A percentile compares a stretch with the other conserved stretches of the same genome.
Conservation (phyloP, 108 stramenopile species). For the Aureococcus anophagefferens region DNA sequence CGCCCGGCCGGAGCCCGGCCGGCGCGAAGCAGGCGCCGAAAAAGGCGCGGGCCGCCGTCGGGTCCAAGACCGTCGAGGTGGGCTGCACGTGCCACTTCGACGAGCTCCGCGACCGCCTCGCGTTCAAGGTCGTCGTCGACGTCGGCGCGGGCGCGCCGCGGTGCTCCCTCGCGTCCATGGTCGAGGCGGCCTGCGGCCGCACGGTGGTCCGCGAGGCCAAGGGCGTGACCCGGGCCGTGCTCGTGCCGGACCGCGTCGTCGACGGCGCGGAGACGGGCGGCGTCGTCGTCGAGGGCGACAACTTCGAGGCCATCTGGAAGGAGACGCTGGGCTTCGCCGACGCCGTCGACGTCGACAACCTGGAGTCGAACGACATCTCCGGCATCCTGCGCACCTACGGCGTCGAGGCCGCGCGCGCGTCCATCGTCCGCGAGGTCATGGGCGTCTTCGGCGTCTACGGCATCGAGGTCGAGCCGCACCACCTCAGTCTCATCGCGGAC, state of each 20-base stretch:
- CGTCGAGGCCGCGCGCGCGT: conserved; percentile 88
- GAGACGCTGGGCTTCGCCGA: conserved; percentile 35
- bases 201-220: conserved; percentile 85
- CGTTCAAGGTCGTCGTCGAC: neutral
- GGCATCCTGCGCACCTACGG: conserved; percentile 81
- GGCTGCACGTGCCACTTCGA: neutral
- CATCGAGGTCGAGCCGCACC: conserved; percentile 91
- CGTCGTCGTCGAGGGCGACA: conserved; percentile 24
- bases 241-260: conserved; percentile 47
- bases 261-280: neutral
- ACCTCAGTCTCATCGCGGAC: conserved; percentile 91
- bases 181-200: too few relatives aligned
- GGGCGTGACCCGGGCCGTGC: conserved; percentile 60
- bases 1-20: neutral
- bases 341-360: conserved; percentile 65
- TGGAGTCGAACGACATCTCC: conserved; percentile 89
- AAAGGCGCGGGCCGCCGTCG: too few relatives aligned
- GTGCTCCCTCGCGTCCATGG: neutral
- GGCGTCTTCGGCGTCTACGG: conserved; percentile 97
- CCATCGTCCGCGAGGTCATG: conserved; percentile 89
- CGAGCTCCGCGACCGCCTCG: neutral
- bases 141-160: neutral
- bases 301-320: conserved; percentile 84
- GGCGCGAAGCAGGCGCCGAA: too few relatives aligned
- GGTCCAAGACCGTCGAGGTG: too few relatives aligned